phyloP scores from a whole-genome alignment of 176 grass and related monocot genomes.

The Bonia amplexicaulis region DNA sequence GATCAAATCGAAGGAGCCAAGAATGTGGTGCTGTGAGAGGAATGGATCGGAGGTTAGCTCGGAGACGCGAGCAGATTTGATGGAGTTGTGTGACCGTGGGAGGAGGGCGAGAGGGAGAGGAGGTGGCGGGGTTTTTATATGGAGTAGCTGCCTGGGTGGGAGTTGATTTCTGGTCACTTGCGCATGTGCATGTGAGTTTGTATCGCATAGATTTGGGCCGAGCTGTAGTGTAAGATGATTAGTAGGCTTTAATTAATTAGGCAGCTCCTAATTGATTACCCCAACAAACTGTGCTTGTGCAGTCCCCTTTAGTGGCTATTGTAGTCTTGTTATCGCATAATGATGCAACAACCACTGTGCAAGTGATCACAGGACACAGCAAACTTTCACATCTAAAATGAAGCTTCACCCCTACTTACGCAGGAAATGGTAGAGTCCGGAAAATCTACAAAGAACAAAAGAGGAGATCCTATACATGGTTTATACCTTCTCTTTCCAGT shows the following conservation, averaged over 20 bases:
- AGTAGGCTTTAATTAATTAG: conserved; percentile 30
- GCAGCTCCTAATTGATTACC: conserved; percentile 10
- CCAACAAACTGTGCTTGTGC: conserved; percentile 40
- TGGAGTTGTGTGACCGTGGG: neutral
- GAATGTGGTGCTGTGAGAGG: conserved; percentile 34
- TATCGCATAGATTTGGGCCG: conserved; percentile 39
- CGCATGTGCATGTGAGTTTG: conserved; percentile 77
- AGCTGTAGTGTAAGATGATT: neutral
- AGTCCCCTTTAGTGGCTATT: conserved; percentile 26
- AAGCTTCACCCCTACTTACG: neutral
- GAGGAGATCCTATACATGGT: too few relatives aligned
- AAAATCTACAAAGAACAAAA: too few relatives aligned
- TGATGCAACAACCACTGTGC: conserved; percentile 36
- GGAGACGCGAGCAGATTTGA: neutral
- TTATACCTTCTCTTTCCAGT: too few relatives aligned
- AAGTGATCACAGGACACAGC: conserved; percentile 12
- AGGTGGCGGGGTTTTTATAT: conserved; percentile 41
- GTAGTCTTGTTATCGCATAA: conserved; percentile 17
- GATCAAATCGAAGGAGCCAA: neutral
- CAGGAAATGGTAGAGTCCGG: too few relatives aligned
- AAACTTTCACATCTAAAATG: neutral
- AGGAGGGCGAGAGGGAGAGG: conserved; percentile 6
- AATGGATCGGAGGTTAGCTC: neutral
- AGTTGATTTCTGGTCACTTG: conserved; percentile 7
- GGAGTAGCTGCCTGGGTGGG: neutral